Percentiles rank a stretch among this genome's conserved stretches.
Evolutionary conservation across 148 eudicot species (phyloP).

Genomic region (Hydrangea macrophylla): DNA sequence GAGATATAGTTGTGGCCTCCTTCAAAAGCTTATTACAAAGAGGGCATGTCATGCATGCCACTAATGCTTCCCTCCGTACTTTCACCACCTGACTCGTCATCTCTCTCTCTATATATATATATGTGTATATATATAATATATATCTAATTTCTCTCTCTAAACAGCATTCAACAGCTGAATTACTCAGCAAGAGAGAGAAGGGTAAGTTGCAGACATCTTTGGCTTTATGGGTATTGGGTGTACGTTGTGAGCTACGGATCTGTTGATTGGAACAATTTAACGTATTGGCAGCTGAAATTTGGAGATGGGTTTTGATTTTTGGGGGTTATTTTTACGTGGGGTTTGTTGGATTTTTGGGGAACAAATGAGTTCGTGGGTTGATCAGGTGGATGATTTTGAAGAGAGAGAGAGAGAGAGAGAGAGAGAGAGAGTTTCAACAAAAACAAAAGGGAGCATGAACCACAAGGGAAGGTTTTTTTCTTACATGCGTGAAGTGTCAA

Average conservation of each 20-base stretch:
- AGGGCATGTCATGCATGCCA: slow-evolving; percentile 76
- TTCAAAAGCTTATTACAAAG: slow-evolving; percentile 49
- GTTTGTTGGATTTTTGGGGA: background rate
- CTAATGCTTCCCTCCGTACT: slow-evolving; percentile 41
- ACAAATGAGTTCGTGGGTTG: background rate
- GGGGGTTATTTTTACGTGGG: slow-evolving; percentile 11
- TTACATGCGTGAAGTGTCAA: background rate
- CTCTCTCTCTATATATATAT: slow-evolving; percentile 10
- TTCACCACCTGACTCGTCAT: slow-evolving; percentile 42
- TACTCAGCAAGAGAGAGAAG: background rate
- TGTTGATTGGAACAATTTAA: slow-evolving; percentile 2
- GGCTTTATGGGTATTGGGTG: background rate
- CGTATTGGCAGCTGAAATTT: slow-evolving; percentile 7
- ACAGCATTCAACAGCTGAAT: slow-evolving; percentile 2
- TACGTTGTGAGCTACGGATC: slow-evolving; percentile 8
- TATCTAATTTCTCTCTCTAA: slow-evolving; percentile 1
- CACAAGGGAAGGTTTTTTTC: background rate
- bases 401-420: background rate
- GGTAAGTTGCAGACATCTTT: background rate
- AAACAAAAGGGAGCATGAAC: background rate
- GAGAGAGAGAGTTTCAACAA: too few species aligned
- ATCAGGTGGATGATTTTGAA: background rate
- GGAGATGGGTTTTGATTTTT: slow-evolving; percentile 1
- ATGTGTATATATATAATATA: background rate
- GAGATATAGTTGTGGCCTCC: slow-evolving; percentile 49